phyloP scores from a whole-genome alignment of 108 stramenopile genomes.

The Cyclostephanos invisitatus region DNA sequence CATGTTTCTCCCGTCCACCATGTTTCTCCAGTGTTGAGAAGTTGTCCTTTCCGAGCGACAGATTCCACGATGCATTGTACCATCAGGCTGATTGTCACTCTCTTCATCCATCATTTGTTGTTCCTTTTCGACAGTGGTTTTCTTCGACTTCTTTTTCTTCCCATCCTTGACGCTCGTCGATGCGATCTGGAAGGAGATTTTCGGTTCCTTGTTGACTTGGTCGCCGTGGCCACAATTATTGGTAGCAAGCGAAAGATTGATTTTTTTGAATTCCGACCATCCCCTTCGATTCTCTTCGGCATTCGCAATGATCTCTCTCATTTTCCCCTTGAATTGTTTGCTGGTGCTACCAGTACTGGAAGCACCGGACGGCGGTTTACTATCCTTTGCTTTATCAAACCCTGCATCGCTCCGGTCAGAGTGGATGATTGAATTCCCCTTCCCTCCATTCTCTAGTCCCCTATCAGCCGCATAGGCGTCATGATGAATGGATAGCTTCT shows the following conservation, averaged over 20 bases:
- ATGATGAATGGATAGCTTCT: conserved; percentile 10
- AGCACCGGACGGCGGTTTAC: background rate
- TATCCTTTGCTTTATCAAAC: background rate
- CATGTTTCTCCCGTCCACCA: too few species aligned
- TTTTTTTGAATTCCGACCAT: conserved; percentile 17
- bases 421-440: background rate
- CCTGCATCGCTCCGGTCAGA: too few species aligned
- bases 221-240: background rate
- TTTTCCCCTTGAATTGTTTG: background rate
- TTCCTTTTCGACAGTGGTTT: background rate
- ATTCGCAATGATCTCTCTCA: background rate
- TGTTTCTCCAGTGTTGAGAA: background rate
- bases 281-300: conserved; percentile 11
- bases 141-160: conserved; percentile 13
- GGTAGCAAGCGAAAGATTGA: conserved; percentile 9
- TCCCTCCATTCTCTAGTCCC: background rate
- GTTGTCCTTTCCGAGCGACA: background rate
- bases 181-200: conserved; percentile 16
- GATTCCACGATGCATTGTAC: background rate
- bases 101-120: background rate
- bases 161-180: conserved; percentile 7
- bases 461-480: background rate
- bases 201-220: background rate
- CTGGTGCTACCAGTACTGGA: background rate
- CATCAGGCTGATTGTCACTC: background rate